Base-by-base conservation (phyloP, 495 filamentous ascomycete genomes). In the Aspergillus nanangensis region DNA sequence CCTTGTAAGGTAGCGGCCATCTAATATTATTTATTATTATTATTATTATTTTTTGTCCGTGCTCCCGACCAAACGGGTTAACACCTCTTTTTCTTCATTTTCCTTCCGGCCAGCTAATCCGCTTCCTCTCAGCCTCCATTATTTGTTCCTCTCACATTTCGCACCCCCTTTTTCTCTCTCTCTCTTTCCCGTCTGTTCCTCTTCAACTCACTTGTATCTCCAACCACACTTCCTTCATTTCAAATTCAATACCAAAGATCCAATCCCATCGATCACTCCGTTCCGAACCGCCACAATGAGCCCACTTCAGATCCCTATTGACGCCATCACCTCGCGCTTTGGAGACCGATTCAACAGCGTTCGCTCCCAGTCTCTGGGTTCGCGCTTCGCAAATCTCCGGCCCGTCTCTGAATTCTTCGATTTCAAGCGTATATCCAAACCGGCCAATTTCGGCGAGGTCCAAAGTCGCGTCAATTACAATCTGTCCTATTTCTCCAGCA, bases 381-480 rank as follows among this genome's bases (percentile, higher is more conserved):
- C 81, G 45, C 83, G 94, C 52, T 98, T 97, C 63, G 82, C 90
- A 65, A 97, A 96, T 72, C 79, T 98, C 50, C 84, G 82, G 33
- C 94, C 94, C 23, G 61, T 98, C 55, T 83, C 85, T 50, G 93
- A 98, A 65, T 98, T 98, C 69, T 75, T 97, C 60, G 91, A 98
- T 65, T 56, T 96, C 65, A 98, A 96, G 78, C 86, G 92, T 23
- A 53, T 98, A 9, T 96, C 88, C 37, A 97, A 96, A 72, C 94
- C 93, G 4, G 78, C 75, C 53, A 92, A 91, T 68, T 96, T 97
- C 55, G 80, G 69, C 55, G 93, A 97, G 61, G 80, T 87, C 44
- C 93, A 98, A 67, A 92, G 86, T 68, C 82, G 93, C 44, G 84
- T 95, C 64, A 95, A 95, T 72, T 98, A 96, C 84, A 98, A 98